These are phyloP conservation scores for Prillingera fragicola DNA, from an alignment of 1,284 basidiomycete genomes.

Conservation along the genomic window DNA sequence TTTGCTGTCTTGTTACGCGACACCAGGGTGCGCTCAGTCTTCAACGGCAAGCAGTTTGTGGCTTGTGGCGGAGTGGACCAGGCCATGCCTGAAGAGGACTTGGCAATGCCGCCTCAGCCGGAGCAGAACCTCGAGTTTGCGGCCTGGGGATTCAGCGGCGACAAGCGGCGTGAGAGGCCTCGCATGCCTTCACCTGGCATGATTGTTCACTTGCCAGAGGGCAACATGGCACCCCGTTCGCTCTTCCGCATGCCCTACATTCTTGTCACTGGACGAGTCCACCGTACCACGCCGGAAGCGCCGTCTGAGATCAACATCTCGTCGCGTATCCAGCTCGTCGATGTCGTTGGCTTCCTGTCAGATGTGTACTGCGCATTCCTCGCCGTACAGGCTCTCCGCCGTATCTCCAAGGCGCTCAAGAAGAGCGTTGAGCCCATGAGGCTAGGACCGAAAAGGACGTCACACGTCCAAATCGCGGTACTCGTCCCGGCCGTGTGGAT, in stretches of 20 bases:
- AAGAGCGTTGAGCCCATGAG: background rate
- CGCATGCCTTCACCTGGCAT: background rate
- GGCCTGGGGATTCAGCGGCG: slow-evolving; percentile 34
- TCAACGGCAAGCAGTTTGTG: slow-evolving; percentile 35
- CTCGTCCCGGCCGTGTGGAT: slow-evolving; percentile 28
- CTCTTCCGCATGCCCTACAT: slow-evolving; percentile 38
- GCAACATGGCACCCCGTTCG: slow-evolving; percentile 43
- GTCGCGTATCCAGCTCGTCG: slow-evolving; percentile 27
- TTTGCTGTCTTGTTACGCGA: slow-evolving; percentile 30
- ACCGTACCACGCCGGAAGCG: slow-evolving; percentile 8
- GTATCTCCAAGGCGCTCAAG: slow-evolving; percentile 8
- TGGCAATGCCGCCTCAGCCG: slow-evolving; percentile 3
- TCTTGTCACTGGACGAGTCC: slow-evolving; percentile 28
- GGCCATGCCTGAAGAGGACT: slow-evolving; percentile 2
- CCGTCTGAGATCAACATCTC: slow-evolving; percentile 23
- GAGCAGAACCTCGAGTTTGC: slow-evolving; percentile 20
- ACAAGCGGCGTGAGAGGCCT: background rate
- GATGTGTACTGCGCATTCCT: slow-evolving; percentile 70
- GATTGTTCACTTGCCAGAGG: slow-evolving; percentile 28
- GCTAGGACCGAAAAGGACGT: slow-evolving; percentile 1
- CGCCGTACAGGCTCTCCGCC: slow-evolving; percentile 52
- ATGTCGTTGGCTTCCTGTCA: slow-evolving; percentile 58
- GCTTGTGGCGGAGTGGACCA: slow-evolving; percentile 21
- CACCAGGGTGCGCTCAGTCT: slow-evolving; percentile 36
- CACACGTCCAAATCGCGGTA: slow-evolving; percentile 34